Base-by-base conservation (phyloP, 257 asterid genomes). In the Ilex aquifolium region DNA sequence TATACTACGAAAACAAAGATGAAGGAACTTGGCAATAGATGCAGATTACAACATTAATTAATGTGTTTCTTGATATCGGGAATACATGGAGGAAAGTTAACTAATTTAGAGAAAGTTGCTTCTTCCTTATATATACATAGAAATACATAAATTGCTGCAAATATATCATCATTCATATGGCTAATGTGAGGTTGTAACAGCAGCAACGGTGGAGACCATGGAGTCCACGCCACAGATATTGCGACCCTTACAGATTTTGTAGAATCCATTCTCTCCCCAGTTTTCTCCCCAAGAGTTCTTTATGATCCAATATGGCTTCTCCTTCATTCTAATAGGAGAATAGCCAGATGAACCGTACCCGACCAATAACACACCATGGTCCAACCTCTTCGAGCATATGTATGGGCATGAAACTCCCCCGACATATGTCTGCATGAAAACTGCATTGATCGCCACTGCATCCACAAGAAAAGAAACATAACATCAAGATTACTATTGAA, bases 381-480 rank as follows among this genome's bases (percentile, higher is more conserved):
- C 88, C 73, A 80, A 69, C 42, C 32, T 32, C 15, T 76, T 46
- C 77, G 87, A 69, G 80, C 97, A 90, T 70, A 87, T 68, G 73
- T 68, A 82, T 8, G 97, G 97, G 77, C 97, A 90, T 2, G 97
- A 90, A 13, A 90, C 96, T 51, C 97, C 97, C 10, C 84, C 74
- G 15, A 88, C 54, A 61, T 90, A 90, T 36, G 95, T 90, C 80
- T 90, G 97, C 97, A 87, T 87, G 83, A 65, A 90, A 54, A 69
- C 90, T 0, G 96, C 95, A 73, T 90, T 90, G 79, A 90, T 87
- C 44, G 87, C 97, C 83, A 90, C 95, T 80, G 90, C 81, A 77
- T 42, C 73, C 67, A 54, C 50, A 62, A 66, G 13, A 48, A 49
- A 63, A 21, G 27, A 21, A 21, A 21, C 27, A 21, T 36, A 36